These are phyloP conservation scores for Candida tetrigidarum DNA, from an alignment of 1,139 yeast species.

Conservation along the genomic window DNA sequence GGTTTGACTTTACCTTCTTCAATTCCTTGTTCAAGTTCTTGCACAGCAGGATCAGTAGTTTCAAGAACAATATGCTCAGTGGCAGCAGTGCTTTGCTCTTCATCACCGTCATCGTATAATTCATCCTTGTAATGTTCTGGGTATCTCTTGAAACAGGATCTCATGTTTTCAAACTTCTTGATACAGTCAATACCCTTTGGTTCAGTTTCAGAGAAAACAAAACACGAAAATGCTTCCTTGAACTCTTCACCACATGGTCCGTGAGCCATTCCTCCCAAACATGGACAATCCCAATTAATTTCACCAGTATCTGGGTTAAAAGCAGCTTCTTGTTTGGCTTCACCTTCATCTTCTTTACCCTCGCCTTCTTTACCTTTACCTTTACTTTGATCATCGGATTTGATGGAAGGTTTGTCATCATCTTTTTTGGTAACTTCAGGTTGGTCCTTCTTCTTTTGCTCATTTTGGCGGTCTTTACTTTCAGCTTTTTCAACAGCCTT, in stretches of 20 bases:
- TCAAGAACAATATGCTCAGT: slow-evolving; percentile 18
- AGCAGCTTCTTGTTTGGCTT: slow-evolving; percentile 57
- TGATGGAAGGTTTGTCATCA: not conserved
- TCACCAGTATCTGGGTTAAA: slow-evolving; percentile 98
- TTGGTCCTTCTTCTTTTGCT: slow-evolving; percentile 8
- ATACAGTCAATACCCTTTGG: slow-evolving; percentile 98
- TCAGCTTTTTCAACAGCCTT: slow-evolving; percentile 10
- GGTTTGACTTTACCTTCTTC: slow-evolving; percentile 12
- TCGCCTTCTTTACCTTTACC: slow-evolving; percentile 27
- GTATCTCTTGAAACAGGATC: slow-evolving; percentile 88
- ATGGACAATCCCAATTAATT: slow-evolving; percentile 99
- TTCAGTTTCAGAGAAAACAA: slow-evolving; percentile 91
- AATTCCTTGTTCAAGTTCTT: slow-evolving; percentile 15
- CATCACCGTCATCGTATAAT: slow-evolving; percentile 72
- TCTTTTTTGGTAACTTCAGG: slow-evolving; percentile 1
- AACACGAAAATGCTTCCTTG: slow-evolving; percentile 95
- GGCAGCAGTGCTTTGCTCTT: slow-evolving; percentile 16
- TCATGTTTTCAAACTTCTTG: slow-evolving; percentile 91
- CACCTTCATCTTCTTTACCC: slow-evolving; percentile 13
- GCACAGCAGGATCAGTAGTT: slow-evolving; percentile 18
- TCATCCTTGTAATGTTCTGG: slow-evolving; percentile 97
- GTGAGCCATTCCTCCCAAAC: slow-evolving; percentile 98
- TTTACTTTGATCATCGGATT: slow-evolving; percentile 10
- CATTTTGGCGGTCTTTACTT: slow-evolving; percentile 5
- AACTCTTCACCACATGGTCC: slow-evolving; percentile 99